These are phyloP conservation scores for Clarkia xantiana DNA, from an alignment of 345 rosid genomes.

Conservation along the genomic window DNA sequence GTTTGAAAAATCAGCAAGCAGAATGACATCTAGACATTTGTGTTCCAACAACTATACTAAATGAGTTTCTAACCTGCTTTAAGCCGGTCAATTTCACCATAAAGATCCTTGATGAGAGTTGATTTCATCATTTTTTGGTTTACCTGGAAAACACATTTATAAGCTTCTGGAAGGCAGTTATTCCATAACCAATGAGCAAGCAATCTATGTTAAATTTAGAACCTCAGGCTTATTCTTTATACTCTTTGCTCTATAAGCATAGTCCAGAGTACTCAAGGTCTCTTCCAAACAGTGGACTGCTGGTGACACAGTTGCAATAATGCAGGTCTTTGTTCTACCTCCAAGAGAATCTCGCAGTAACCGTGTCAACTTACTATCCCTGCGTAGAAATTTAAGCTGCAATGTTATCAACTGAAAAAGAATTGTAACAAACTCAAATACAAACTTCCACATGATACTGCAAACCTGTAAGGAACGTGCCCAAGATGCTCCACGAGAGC, in stretches of 20 bases:
- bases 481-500: constrained; percentile 99
- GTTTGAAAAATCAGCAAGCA: neutral
- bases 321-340: constrained; percentile 97
- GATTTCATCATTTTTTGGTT: constrained; percentile 99
- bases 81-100: constrained; percentile 96
- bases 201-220: constrained; percentile 3
- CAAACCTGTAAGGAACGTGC: constrained; percentile 66
- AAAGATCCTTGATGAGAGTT: constrained; percentile 93
- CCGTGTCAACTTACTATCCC: constrained; percentile 99
- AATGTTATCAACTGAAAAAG: neutral
- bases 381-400: constrained; percentile 9
- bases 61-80: constrained; percentile 49
- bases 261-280: constrained; percentile 92
- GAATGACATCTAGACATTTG: neutral
- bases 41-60: neutral
- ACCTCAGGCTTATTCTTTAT: constrained; percentile 99
- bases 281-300: constrained; percentile 98
- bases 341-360: constrained; percentile 98
- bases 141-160: constrained; percentile 24
- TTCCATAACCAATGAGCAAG: neutral
- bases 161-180: no score
- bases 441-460: neutral
- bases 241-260: constrained; percentile 93
- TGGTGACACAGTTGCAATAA: constrained; percentile 98
- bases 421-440: constrained; percentile 1